Evolutionary conservation across 169 alveolate genomes (phyloP).

Genomic region (Eimeria falciformis): DNA sequence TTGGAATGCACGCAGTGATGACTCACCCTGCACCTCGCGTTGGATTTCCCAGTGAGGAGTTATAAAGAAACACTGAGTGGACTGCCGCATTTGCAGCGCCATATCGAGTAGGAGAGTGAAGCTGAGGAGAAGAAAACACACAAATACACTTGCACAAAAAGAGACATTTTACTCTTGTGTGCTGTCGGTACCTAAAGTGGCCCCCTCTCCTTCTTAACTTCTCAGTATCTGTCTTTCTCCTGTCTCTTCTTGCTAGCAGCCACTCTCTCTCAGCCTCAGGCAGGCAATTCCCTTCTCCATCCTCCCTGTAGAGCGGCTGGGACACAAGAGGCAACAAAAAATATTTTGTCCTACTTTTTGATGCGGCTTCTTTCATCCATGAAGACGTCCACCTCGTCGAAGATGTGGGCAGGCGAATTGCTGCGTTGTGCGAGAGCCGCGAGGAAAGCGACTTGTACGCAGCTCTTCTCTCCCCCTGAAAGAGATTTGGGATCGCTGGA

Average conservation of each 20-base stretch:
- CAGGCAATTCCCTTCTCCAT: neutral
- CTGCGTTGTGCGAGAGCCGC: constrained; percentile 35
- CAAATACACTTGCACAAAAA: too few relatives aligned
- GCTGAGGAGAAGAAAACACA: constrained; percentile 17
- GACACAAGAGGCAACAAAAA: neutral
- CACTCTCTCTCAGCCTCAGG: neutral
- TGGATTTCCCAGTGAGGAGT: constrained; percentile 62
- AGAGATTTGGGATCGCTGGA: constrained; percentile 18
- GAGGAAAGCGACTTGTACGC: constrained; percentile 58
- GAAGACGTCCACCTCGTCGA: constrained; percentile 72
- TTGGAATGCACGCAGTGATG: neutral
- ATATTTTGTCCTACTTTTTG: constrained; percentile 13
- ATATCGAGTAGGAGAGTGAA: constrained; percentile 37
- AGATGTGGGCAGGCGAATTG: constrained; percentile 38
- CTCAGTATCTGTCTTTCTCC: too few relatives aligned
- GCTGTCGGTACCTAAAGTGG: too few relatives aligned
- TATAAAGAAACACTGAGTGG: constrained; percentile 45
- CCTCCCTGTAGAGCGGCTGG: neutral
- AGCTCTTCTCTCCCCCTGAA: constrained; percentile 67
- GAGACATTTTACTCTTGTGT: too few relatives aligned
- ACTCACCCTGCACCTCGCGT: neutral
- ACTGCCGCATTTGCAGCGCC: neutral
- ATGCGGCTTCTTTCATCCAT: constrained; percentile 66
- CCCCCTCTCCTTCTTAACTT: too few relatives aligned
- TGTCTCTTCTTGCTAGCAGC: too few relatives aligned